Conservation (phyloP, 495 filamentous ascomycete species). For the Podospora fimiseda region DNA sequence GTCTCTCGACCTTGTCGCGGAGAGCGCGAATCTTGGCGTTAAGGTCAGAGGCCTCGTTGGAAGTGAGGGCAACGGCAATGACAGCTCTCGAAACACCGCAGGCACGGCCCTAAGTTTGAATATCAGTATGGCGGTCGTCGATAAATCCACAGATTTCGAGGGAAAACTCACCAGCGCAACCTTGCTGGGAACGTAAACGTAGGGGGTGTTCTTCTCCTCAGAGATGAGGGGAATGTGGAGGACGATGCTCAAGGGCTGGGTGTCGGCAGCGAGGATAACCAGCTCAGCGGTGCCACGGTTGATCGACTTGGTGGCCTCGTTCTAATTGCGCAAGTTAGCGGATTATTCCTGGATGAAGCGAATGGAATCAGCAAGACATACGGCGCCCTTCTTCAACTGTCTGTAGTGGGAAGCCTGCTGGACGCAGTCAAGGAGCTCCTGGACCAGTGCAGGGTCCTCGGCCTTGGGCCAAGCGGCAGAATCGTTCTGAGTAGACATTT, state of each 20-base stretch:
- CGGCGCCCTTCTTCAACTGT: slow-evolving; percentile 83
- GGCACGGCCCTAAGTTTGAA: no score
- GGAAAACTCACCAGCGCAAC: no score
- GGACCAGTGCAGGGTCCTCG: slow-evolving; percentile 62
- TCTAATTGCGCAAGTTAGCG: no score
- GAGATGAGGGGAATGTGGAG: slow-evolving; percentile 76
- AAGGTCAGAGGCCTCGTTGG: slow-evolving; percentile 87
- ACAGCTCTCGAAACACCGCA: slow-evolving; percentile 82
- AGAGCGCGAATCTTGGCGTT: slow-evolving; percentile 74
- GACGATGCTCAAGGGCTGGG: slow-evolving; percentile 77
- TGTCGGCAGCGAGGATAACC: slow-evolving; percentile 83
- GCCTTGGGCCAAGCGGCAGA: slow-evolving; percentile 81
- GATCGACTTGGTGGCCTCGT: slow-evolving; percentile 72
- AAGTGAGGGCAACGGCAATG: slow-evolving; percentile 81
- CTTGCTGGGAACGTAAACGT: slow-evolving; percentile 50
- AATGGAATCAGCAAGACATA: no score
- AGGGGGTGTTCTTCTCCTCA: slow-evolving; percentile 64
- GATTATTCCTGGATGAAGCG: no score
- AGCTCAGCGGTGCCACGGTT: slow-evolving; percentile 87
- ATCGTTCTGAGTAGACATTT: slow-evolving; percentile 46
- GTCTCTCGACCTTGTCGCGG: slow-evolving; percentile 93
- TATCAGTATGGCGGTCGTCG: no score
- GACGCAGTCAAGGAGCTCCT: slow-evolving; percentile 78
- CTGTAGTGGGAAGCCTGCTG: slow-evolving; percentile 81
- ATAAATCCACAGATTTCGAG: no score